A percentile compares a stretch with the other conserved stretches of the same genome.
Evolutionary conservation across 2,329 filamentous ascomycete species (phyloP).

Genomic region (Trichophyton verrucosum): DNA sequence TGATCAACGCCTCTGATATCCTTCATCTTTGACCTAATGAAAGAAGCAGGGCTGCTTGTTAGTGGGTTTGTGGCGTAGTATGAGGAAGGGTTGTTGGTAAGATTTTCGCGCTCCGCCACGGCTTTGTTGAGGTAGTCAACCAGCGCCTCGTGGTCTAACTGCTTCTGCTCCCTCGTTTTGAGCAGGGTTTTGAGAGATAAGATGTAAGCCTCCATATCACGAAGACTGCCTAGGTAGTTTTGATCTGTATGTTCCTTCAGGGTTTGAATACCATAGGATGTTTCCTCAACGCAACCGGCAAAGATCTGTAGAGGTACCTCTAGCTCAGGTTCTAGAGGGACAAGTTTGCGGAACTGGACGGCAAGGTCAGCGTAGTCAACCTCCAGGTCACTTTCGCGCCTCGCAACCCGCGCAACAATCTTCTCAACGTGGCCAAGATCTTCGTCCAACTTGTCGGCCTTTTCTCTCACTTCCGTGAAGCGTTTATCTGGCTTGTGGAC

Average conservation of each 20-base stretch:
- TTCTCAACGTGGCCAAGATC: conserved; percentile 90
- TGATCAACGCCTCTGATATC: conserved; percentile 95
- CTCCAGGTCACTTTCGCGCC: conserved; percentile 78
- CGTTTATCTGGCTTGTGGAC: conserved; percentile 89
- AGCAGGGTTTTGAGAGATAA: conserved; percentile 74
- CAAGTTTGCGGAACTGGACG: conserved; percentile 88
- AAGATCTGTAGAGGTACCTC: conserved; percentile 75
- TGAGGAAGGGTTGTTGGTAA: conserved; percentile 51
- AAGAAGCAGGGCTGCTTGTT: conserved; percentile 61
- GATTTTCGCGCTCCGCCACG: conserved; percentile 68
- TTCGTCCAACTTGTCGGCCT: conserved; percentile 85
- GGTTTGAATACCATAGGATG: conserved; percentile 60
- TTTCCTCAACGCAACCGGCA: conserved; percentile 73
- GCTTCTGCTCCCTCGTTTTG: conserved; percentile 90
- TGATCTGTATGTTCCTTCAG: conserved; percentile 88
- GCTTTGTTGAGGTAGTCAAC: conserved; percentile 93
- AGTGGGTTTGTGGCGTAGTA: conserved; percentile 44
- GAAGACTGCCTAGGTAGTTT: conserved; percentile 81
- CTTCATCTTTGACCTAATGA: conserved; percentile 87
- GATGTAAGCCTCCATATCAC: conserved; percentile 94
- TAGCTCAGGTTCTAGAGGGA: conserved; percentile 76
- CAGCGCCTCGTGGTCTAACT: conserved; percentile 91
- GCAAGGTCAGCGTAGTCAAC: conserved; percentile 79
- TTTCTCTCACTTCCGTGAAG: conserved; percentile 87
- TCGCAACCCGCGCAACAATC: conserved; percentile 79